Percentiles rank a stretch among this genome's conserved stretches.
These are phyloP conservation scores for Davidsoniella virescens DNA, from an alignment of 2,329 filamentous ascomycete species.

Conservation along the genomic window DNA sequence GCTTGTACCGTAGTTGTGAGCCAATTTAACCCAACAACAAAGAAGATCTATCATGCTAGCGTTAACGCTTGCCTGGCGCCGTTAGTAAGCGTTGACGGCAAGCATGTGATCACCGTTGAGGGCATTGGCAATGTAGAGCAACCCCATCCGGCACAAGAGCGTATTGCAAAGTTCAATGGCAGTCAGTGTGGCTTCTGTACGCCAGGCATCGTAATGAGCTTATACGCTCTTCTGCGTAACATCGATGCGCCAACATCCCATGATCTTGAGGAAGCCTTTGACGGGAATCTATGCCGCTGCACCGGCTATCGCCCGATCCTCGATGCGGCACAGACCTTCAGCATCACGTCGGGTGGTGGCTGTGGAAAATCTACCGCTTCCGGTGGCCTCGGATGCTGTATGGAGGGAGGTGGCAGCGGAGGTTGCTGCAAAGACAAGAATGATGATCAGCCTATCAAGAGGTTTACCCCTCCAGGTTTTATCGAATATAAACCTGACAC, in stretches of 20 bases:
- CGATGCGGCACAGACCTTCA: conserved; percentile 86
- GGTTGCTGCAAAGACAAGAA: conserved; percentile 46
- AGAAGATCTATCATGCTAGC: conserved; percentile 85
- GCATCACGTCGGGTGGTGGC: conserved; percentile 26
- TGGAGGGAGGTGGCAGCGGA: conserved; percentile 42
- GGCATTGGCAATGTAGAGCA: conserved; percentile 78
- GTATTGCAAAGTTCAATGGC: conserved; percentile 79
- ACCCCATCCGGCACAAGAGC: conserved; percentile 80
- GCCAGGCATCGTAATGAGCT: conserved; percentile 92
- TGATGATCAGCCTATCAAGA: conserved; percentile 36
- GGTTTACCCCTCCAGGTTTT: conserved; percentile 75
- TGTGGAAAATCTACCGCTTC: conserved; percentile 32
- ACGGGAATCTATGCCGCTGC: conserved; percentile 89
- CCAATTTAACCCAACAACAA: conserved; percentile 83
- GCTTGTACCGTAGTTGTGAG: conserved; percentile 92
- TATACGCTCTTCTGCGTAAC: conserved; percentile 85
- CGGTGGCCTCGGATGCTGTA: conserved; percentile 49
- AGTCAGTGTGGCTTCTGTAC: conserved; percentile 94
- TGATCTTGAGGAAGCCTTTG: conserved; percentile 89
- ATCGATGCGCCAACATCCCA: conserved; percentile 60
- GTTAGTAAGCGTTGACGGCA: conserved; percentile 82
- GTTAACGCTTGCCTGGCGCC: conserved; percentile 94
- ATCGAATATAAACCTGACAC: conserved; percentile 91
- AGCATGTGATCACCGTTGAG: conserved; percentile 95
- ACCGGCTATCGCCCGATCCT: conserved; percentile 90